Evolutionary conservation across 306 rosid genomes (phyloP).

Genomic region (Pyrus communis): DNA sequence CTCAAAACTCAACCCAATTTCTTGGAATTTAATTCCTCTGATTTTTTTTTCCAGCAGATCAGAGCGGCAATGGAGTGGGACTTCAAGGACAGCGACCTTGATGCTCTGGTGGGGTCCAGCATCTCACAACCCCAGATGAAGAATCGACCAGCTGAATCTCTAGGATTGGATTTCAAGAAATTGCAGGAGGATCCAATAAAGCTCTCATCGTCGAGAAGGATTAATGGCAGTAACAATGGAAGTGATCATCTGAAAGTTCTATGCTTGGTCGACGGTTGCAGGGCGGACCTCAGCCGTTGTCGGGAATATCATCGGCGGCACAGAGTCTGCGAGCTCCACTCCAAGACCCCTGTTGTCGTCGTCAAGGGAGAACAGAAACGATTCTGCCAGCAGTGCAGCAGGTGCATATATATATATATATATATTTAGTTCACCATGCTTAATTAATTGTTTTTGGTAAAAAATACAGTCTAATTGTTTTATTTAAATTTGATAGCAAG

Average conservation of each 20-base stretch:
- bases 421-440: no score
- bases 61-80: conserved; percentile 68
- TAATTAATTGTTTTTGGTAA: no score
- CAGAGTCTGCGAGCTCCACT: conserved; percentile 42
- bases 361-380: conserved; percentile 36
- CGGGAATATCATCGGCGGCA: conserved; percentile 47
- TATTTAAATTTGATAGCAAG: no score
- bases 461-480: no score
- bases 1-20: conserved; percentile 17
- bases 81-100: conserved; percentile 37
- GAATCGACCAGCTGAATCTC: conserved; percentile 5
- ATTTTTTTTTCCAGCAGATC: background rate
- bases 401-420: conserved; percentile 9
- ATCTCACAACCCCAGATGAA: conserved; percentile 7
- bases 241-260: conserved; percentile 6
- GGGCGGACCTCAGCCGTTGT: conserved; percentile 29
- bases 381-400: conserved; percentile 59
- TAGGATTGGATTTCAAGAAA: background rate
- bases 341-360: conserved; percentile 32
- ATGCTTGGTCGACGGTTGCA: conserved; percentile 39
- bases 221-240: background rate
- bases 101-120: conserved; percentile 16
- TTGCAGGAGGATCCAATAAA: background rate
- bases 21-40: conserved; percentile 22
- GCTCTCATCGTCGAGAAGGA: background rate